These are phyloP conservation scores for Suillus hirtellus DNA, from an alignment of 768 basidiomycete species.

Conservation along the genomic window DNA sequence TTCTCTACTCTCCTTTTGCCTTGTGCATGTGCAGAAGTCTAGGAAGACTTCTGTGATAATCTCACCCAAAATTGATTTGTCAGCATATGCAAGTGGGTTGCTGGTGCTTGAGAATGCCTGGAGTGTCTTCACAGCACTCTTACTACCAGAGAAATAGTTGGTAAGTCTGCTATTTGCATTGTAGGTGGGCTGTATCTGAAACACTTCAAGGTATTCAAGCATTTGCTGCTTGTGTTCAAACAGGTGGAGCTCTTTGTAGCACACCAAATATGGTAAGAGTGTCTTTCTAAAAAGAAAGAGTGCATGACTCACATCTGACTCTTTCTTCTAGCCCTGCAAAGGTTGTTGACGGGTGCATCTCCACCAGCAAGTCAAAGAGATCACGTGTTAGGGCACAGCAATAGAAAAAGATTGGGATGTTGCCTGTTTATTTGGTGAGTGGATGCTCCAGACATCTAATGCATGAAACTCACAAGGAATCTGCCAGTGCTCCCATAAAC, in stretches of 20 bases:
- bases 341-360: conserved; percentile 21
- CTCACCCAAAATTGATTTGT: conserved; percentile 19
- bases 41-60: conserved; percentile 22
- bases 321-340: conserved; percentile 24
- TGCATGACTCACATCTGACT: conserved; percentile 20
- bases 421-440: conserved; percentile 8
- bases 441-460: no score
- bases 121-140: neutral
- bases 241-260: conserved; percentile 24
- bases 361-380: conserved; percentile 26
- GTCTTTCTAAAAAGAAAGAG: no score
- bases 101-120: conserved; percentile 1
- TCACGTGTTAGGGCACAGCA: conserved; percentile 22
- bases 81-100: conserved; percentile 7
- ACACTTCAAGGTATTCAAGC: conserved; percentile 20
- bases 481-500: no score
- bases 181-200: neutral
- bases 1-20: neutral
- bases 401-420: conserved; percentile 22
- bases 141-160: neutral
- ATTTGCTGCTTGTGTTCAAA: conserved; percentile 9
- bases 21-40: conserved; percentile 14
- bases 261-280: neutral
- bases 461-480: no score
- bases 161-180: neutral